These are phyloP conservation scores for Cyberlindnera sargentensis DNA, from an alignment of 805 yeast genomes.

Conservation along the genomic window DNA sequence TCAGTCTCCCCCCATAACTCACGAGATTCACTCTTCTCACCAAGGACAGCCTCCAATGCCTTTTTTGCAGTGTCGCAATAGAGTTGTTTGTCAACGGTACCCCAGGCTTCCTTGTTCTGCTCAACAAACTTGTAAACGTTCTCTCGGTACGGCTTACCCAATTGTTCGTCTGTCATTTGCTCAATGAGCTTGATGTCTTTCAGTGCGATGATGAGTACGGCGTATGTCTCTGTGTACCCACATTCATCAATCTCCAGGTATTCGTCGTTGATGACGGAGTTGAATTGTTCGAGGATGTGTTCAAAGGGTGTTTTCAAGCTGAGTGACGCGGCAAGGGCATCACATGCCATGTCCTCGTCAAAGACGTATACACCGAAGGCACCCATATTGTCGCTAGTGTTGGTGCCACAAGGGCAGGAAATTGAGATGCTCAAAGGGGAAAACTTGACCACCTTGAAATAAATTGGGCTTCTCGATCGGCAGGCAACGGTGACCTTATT, in stretches of 20 bases:
- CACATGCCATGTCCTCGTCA: slow-evolving; percentile 8
- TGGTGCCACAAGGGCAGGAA: too few species aligned
- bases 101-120: not conserved
- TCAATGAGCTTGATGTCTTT: not conserved
- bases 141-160: slow-evolving; percentile 1
- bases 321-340: not conserved
- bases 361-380: slow-evolving; percentile 4
- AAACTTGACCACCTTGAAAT: too few species aligned
- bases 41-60: not conserved
- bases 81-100: not conserved
- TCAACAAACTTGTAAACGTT: slow-evolving; percentile 1
- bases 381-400: slow-evolving; percentile 1
- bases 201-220: slow-evolving; percentile 2
- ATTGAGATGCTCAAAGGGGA: too few species aligned
- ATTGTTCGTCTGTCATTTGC: not conserved
- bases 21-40: slow-evolving; percentile 2
- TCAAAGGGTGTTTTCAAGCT: not conserved
- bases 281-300: slow-evolving; percentile 1
- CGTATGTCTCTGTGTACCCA: not conserved
- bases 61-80: not conserved
- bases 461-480: too few species aligned
- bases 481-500: too few species aligned
- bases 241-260: slow-evolving; percentile 5
- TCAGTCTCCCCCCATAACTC: slow-evolving; percentile 7
- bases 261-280: not conserved